phyloP scores from a whole-genome alignment of 1,284 basidiomycete species.

The Earliella scabrosa region DNA sequence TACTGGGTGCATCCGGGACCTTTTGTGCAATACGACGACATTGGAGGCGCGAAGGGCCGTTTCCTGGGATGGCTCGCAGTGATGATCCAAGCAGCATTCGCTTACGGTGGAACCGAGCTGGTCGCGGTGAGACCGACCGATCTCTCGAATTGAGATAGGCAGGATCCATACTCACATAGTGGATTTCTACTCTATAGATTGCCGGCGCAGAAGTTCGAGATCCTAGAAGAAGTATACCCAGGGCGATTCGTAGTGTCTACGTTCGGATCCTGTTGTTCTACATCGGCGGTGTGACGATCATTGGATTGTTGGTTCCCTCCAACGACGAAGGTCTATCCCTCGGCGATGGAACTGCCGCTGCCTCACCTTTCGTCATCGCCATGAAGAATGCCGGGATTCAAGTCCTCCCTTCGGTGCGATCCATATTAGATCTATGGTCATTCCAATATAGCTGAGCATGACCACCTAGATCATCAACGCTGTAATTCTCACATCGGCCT shows the following conservation, averaged over 20 bases:
- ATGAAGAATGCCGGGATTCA: constrained; percentile 77
- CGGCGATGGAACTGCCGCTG: constrained; percentile 60
- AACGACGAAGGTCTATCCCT: constrained; percentile 63
- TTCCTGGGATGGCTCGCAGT: constrained; percentile 74
- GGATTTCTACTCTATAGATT: constrained; percentile 20
- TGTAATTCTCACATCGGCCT: constrained; percentile 82
- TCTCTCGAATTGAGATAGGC: too few species aligned
- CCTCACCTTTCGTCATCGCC: constrained; percentile 87
- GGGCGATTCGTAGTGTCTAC: constrained; percentile 55
- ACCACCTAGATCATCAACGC: constrained; percentile 89
- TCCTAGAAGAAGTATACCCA: constrained; percentile 41
- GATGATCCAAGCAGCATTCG: constrained; percentile 81
- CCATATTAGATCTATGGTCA: too few species aligned
- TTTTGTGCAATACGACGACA: constrained; percentile 61
- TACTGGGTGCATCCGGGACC: constrained; percentile 69
- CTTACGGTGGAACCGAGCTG: constrained; percentile 84
- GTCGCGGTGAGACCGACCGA: constrained; percentile 69
- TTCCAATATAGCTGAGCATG: constrained; percentile 1
- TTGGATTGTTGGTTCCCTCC: constrained; percentile 80
- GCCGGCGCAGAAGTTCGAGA: constrained; percentile 36
- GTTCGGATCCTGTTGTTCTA: constrained; percentile 50
- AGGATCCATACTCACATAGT: too few species aligned
- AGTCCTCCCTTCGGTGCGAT: constrained; percentile 52
- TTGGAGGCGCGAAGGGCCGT: constrained; percentile 61
- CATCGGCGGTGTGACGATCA: constrained; percentile 48